Evolutionary conservation across 768 basidiomycete genomes (phyloP).

Genomic region (Termitomyces heimii): DNA sequence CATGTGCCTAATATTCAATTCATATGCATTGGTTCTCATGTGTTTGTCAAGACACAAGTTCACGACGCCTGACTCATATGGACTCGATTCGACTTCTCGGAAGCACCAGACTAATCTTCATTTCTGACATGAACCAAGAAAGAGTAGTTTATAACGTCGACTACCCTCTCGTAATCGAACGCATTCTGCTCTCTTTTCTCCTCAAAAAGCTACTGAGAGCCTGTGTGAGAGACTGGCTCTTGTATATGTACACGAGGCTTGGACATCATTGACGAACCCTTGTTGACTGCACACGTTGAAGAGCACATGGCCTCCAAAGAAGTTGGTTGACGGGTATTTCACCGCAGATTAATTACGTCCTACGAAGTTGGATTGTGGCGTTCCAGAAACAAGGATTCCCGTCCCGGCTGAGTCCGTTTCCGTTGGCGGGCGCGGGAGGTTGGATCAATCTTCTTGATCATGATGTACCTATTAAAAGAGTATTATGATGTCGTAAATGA

Average conservation of each 20-base stretch:
- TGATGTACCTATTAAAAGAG: neutral
- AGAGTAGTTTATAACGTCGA: neutral
- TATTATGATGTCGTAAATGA: neutral
- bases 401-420: neutral
- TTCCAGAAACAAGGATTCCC: neutral
- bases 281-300: neutral
- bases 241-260: neutral
- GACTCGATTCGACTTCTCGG: neutral
- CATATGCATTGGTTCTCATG: neutral
- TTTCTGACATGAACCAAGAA: neutral
- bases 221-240: neutral
- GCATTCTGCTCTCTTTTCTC: too few relatives aligned
- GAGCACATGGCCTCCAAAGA: neutral
- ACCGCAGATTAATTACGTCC: neutral
- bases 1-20: neutral
- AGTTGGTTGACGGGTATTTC: neutral
- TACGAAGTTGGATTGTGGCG: neutral
- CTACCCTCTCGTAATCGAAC: neutral
- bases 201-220: too few relatives aligned
- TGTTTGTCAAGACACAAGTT: neutral
- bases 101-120: neutral
- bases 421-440: neutral
- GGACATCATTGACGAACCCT: neutral
- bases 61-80: neutral
- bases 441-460: neutral